Base-by-base conservation (phyloP, 495 filamentous ascomycete genomes). In the Choiromyces venosus region DNA sequence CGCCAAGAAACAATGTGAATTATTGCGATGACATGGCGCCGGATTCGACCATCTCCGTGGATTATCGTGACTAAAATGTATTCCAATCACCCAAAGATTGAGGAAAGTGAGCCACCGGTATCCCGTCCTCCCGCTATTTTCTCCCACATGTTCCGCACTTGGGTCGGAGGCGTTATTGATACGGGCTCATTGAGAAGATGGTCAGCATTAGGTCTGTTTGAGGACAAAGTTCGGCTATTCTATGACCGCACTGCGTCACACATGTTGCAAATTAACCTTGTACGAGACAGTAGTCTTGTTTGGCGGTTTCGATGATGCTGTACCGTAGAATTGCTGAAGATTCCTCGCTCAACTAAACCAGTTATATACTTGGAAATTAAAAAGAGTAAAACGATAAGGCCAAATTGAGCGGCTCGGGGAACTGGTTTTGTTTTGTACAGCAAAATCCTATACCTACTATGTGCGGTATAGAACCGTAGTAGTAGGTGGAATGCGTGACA, bases 191-290 rank as follows among this genome's bases (percentile, higher is more conserved):
- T 0, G 2, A 18, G 52, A 61, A 29, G 52, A 33, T 18, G 52
- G 52, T 33, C 52, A 61, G 33, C 52, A 12, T 61, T 61, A 4
- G 10, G 52, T 61, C 52, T 14, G 10, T 61, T 61, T 33, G 25
- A 33, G 52, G 52, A 12, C 10, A 33, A 12, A 33, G 25, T 29
- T 61, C 52, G 25, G 52, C 52, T 16, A 61, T 61, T 61, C 39
- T 66, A 69, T 73, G 71, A 73, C 72, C 44, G 74, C 39, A 37
- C 71, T 69, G 74, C 70, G 69, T 77, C 75, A 77, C 74, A 74
- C 74, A 64, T 38, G 75, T 77, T 70, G 65, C 75, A 75, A 46
- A 71, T 38, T 36, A 75, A 61, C 70, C 71, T 44, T 73, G 71
- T 25, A 36, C 69, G 52, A 71, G 73, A 77, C 73, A 69, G 35